Base-by-base conservation (phyloP, 140 eudicot species). In the Anethum foeniculum region DNA sequence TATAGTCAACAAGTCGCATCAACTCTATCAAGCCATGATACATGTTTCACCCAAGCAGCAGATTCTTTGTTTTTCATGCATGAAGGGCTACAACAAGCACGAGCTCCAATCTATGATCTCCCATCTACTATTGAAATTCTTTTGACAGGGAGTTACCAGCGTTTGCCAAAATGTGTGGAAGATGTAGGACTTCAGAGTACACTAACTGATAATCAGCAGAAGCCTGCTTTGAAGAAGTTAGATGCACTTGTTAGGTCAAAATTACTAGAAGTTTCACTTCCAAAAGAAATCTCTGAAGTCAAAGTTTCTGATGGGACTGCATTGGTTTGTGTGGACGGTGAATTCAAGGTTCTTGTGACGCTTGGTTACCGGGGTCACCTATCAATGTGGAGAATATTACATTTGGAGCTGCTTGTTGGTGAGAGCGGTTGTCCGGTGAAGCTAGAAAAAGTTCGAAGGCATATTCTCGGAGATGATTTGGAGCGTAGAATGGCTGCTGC, bases 401-500 rank as follows among this genome's bases (percentile, higher is more conserved):
- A 96, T 86, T 72, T 96, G 89, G 99, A 96, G 82, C 68, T 96
- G 86, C 97, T 96, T 85, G 98, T 96, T 85, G 99, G 99, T 83
- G 97, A 93, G 86, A 87, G 83, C 83, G 88, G 87, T 88, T 98
- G 99, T 72, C 84, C 73, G n/a, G 92, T 96, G 52, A 96, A 96
- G 84, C 89, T 93, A 71, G 99, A 96, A 87, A 96, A 89, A 84
- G 85, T 80, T 28, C 87, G 97, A 41, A 87, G 98, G 60, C 95
- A 88, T 87, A 92, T 87, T 89, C 91, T 96, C 44, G 99, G 99
- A 77, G 99, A 96, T 83, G 98, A 96, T 84, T 80, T 96, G 81
- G 99, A 96, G 84, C 96, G 99, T 48, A 89, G 99, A 88, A 96
- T 96, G 99, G 96, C 99, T 51, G 92, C 96, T 76, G 88, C 97